Evolutionary conservation across 2,329 filamentous ascomycete genomes (phyloP).

Genomic region (Tolypocladium guangdongense): DNA sequence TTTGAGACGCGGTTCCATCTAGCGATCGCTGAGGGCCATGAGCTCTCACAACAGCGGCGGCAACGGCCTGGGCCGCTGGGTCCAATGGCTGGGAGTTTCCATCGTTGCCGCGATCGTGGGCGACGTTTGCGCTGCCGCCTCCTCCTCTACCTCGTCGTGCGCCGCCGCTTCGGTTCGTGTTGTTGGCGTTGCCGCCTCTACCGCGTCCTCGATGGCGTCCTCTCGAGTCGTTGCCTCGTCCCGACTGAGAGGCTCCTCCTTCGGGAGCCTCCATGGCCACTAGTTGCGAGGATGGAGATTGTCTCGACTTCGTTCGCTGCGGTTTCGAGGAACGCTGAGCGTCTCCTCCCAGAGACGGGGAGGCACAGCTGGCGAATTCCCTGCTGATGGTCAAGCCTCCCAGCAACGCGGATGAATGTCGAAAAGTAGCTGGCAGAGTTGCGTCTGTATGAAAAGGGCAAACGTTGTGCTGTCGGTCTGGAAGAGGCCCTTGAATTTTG

Average conservation of each 20-base stretch:
- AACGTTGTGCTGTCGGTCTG: neutral
- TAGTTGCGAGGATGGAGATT: neutral
- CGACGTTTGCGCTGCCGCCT: conserved; percentile 8
- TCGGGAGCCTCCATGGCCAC: conserved; percentile 7
- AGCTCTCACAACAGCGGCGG: conserved; percentile 22
- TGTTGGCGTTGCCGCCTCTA: conserved; percentile 18
- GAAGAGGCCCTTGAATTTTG: neutral
- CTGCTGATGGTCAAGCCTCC: neutral
- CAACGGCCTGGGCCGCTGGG: conserved; percentile 20
- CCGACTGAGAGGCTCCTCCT: conserved; percentile 9
- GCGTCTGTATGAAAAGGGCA: neutral
- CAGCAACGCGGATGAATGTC: neutral
- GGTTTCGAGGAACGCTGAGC: neutral
- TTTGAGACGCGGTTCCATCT: conserved; percentile 3
- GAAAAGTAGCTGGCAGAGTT: neutral
- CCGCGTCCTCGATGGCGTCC: conserved; percentile 34
- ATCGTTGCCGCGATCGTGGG: conserved; percentile 5
- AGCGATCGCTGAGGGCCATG: conserved; percentile 6
- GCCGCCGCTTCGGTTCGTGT: conserved; percentile 14
- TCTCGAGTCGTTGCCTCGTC: conserved; percentile 21
- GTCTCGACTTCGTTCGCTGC: neutral
- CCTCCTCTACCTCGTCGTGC: conserved; percentile 14
- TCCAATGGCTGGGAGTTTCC: conserved; percentile 9
- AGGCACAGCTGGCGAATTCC: neutral
- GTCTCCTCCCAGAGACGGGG: neutral